Conservation (phyloP, 2,329 filamentous ascomycete genomes). For the Fusarium incarnatum region DNA sequence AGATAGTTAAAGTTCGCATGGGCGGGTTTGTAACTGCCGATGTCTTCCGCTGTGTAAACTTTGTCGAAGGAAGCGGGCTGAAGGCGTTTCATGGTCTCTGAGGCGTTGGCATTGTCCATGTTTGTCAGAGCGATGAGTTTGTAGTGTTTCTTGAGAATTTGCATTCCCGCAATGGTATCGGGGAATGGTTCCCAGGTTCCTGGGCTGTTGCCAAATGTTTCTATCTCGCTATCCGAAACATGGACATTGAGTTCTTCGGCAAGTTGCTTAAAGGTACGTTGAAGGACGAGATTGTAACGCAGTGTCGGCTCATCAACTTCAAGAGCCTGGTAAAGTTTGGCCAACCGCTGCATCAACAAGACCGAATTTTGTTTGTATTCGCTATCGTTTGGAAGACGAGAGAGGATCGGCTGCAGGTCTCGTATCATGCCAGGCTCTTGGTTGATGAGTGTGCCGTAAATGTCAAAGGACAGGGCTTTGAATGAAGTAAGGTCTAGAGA, state of each 20-base stretch:
- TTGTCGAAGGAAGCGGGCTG: constrained; percentile 15
- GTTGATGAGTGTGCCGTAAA: constrained; percentile 18
- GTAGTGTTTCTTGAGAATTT: constrained; percentile 17
- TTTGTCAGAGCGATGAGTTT: constrained; percentile 18
- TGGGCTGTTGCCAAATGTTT: not conserved
- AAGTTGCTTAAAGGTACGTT: constrained; percentile 6
- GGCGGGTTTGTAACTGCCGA: constrained; percentile 25
- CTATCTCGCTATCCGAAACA: not conserved
- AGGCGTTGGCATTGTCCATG: constrained; percentile 18
- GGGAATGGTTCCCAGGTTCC: constrained; percentile 17
- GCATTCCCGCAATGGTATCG: constrained; percentile 1
- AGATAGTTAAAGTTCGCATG: constrained; percentile 23
- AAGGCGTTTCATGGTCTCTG: not conserved
- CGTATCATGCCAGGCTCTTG: constrained; percentile 18
- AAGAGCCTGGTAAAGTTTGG: not conserved
- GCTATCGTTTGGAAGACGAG: not conserved
- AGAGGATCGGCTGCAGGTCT: not conserved
- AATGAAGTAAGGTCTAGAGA: constrained; percentile 1
- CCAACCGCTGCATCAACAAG: not conserved
- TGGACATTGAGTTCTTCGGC: not conserved
- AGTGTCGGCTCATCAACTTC: constrained; percentile 8
- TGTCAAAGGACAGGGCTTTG: constrained; percentile 16
- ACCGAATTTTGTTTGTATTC: not conserved
- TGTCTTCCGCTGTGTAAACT: constrained; percentile 20
- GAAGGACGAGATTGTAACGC: not conserved